Base-by-base conservation (phyloP, 768 basidiomycete genomes). In the Cystofilobasidium bisporidii region DNA sequence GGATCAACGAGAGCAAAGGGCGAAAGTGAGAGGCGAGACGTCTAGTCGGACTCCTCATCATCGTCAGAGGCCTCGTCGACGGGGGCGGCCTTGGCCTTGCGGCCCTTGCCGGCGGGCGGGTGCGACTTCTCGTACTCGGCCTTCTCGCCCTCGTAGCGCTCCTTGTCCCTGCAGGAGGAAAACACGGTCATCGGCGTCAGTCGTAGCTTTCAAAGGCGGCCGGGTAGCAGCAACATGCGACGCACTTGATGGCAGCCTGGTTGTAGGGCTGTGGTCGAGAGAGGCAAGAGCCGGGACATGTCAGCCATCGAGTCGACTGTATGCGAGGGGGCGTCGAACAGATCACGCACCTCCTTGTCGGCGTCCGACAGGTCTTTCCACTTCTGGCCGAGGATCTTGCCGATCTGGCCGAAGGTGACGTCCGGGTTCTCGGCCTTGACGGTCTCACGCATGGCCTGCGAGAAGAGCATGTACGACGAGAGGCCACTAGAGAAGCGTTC, bases 391-490 rank as follows among this genome's bases (percentile, higher is more conserved):
- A 98, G 85, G 56, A 96, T 82, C 80, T 92, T 96, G 73, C 93
- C 94, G 68, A 96, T 83, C 77, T 71, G 72, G 88, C 92, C 93
- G 75, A 97, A 98, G 65, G 87, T 83, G 33, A 90, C 91, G 68
- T 92, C 90, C 59, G 93, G 93, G 80, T 97, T 94, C 80, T 96
- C 91, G 67, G 84, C 75, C 85, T 93, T 94, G 83, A 97, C 89
- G 76, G 88, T 84, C 79, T 93, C 88, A 76, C 93, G 84, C 89
- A 90, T 88, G 78, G 91, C 93, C 78, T 92, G 89, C 73, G 85
- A 86, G 83, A 97, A 98, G 87, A 92, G 92, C 94, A 98, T 96
- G 81, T 96, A 98, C 47, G 94, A 91, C 36, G 92, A 96, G 56
- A 96, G 82, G 0, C 90, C 88, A 63, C 92, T 78, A 36, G 32